Conservation (phyloP, 768 basidiomycete species). For the Lentinula detonsa region DNA sequence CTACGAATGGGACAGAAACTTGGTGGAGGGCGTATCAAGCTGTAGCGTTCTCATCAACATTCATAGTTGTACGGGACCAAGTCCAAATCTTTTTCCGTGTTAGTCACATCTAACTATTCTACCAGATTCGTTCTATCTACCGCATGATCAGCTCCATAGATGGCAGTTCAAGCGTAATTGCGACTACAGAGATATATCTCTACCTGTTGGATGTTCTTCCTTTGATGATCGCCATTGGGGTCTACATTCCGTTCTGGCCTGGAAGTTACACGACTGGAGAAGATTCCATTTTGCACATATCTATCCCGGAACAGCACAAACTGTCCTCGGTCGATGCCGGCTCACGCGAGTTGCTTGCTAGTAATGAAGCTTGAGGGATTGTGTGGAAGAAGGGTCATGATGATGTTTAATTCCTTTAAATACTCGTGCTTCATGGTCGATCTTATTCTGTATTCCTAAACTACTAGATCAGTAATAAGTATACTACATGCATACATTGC, state of each 20-base stretch:
- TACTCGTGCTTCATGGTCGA: no score
- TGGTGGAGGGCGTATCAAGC: constrained; percentile 16
- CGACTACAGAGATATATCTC: constrained; percentile 20
- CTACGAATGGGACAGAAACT: constrained; percentile 3
- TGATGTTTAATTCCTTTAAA: no score
- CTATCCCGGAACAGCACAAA: not conserved
- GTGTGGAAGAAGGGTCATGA: no score
- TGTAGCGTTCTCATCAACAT: constrained; percentile 18
- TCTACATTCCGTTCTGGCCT: constrained; percentile 22
- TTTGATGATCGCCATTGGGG: constrained; percentile 16
- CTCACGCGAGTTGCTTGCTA: not conserved
- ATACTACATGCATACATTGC: no score
- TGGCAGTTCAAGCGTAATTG: constrained; percentile 14
- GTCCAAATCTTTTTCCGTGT: not conserved
- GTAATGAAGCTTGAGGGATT: not conserved
- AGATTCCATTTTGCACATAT: not conserved
- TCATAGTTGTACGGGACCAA: constrained; percentile 17
- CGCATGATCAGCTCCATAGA: constrained; percentile 19
- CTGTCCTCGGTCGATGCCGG: not conserved
- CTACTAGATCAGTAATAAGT: no score
- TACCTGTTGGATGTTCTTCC: constrained; percentile 23
- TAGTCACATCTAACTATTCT: not conserved
- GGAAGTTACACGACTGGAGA: constrained; percentile 14
- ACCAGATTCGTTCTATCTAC: constrained; percentile 21
- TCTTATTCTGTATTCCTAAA: no score